These are phyloP conservation scores for Amanita exitialis DNA, from an alignment of 768 basidiomycete species.

Conservation along the genomic window DNA sequence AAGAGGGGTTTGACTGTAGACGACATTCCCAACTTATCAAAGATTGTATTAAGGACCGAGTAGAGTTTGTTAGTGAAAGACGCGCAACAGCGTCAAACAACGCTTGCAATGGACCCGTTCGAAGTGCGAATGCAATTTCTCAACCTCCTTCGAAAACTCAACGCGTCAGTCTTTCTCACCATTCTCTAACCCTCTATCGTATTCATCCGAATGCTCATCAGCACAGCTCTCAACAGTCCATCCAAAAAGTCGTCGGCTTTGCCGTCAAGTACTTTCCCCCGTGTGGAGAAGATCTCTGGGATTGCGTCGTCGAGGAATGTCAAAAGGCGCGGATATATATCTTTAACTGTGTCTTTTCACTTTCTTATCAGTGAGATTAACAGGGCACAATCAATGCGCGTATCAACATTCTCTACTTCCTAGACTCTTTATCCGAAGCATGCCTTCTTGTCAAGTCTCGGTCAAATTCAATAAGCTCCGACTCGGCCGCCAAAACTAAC, in stretches of 20 bases:
- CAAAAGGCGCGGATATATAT: constrained; percentile 50
- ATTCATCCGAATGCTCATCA: constrained; percentile 11
- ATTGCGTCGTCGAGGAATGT: constrained; percentile 85
- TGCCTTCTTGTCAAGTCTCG: constrained; percentile 61
- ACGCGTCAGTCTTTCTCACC: constrained; percentile 65
- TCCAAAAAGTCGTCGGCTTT: constrained; percentile 79
- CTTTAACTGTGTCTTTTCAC: neutral
- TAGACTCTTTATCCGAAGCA: constrained; percentile 80
- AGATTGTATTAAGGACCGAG: too few relatives aligned
- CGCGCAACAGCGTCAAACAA: too few relatives aligned
- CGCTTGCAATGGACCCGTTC: constrained; percentile 45
- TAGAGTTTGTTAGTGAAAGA: too few relatives aligned
- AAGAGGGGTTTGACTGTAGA: too few relatives aligned
- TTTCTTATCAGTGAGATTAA: neutral
- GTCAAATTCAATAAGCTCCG: constrained; percentile 29
- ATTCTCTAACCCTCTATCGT: constrained; percentile 16
- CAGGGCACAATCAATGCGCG: constrained; percentile 82
- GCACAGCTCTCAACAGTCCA: constrained; percentile 72
- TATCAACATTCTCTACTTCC: constrained; percentile 90
- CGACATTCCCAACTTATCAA: too few relatives aligned
- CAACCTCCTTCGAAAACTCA: constrained; percentile 46
- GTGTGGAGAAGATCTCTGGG: constrained; percentile 91
- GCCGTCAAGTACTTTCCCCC: constrained; percentile 77
- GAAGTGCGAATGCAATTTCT: constrained; percentile 73
- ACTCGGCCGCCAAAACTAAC: constrained; percentile 12